Evolutionary conservation across 2,329 filamentous ascomycete species (phyloP), one percentile per base, ranked within the genome.

Genomic region (Aspergillus thermomutatus): DNA sequence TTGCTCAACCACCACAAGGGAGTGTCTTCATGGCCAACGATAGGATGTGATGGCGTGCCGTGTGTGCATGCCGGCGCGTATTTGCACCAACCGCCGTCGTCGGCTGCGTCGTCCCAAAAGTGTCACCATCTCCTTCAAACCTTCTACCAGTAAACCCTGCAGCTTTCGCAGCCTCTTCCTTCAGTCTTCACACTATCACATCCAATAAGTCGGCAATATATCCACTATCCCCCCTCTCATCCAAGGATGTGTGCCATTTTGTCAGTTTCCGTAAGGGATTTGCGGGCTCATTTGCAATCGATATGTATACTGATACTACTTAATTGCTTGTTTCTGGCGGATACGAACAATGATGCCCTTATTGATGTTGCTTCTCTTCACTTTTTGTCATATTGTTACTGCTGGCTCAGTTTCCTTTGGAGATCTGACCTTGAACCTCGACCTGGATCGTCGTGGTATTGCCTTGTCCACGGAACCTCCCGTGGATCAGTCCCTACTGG

Each of bases 401-500:
- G 57, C 63, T 54, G 50, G 57, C 37, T 57, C 63, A 49, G 54
- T 58, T 47, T 57, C 55, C 21, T 51, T 54, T 52, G 52, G 55
- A 34, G 53, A 54, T 34, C 51, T 49, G 23, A 40, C 40, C 49
- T 23, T 56, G 14, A 41, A 56, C 34, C 31, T 41, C 37, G 40
- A 57, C n/a, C 50, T 60, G 52, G 46, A 45, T 48, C 58, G 50
- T 52, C 61, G 58, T 40, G 56, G 51, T 14, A 60, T 52, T 49
- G 26, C 49, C 10, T 52, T 59, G 49, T 52, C 58, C n/a, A 60
- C 54, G 4, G 55, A 54, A 3, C 61, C 60, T 21, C 72, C 85
- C 50, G 79, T 85, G 65, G 81, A 92, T 70, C 77, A 78, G 61
- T 75, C 81, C 19, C 85, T 88, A 55, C 83, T 97, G 23, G 91